Evolutionary conservation across 768 basidiomycete genomes (phyloP), one percentile per base, ranked within the genome.

Genomic region (Naganishia kalamii): DNA sequence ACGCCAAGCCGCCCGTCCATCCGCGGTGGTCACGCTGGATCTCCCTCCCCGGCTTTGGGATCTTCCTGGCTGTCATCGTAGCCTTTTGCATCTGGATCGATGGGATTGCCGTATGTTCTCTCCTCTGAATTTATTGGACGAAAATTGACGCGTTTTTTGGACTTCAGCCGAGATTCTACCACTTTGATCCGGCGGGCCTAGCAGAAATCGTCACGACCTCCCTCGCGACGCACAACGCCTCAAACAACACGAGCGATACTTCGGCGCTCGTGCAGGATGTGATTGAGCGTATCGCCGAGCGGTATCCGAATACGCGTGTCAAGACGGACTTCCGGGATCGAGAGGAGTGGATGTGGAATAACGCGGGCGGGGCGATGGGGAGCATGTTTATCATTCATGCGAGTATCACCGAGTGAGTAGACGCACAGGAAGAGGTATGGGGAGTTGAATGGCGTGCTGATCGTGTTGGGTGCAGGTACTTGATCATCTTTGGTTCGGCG

Each of bases 301-400:
- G 85, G 0, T 88, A 92, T 75, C 85, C 89, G 0, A 72, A 83
- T 51, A 81, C 81, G 32, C 67, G 73, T 33, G 74, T 79, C 70
- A 69, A 72, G 47, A 77, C 73, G 44, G 69, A 78, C 68, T 75
- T 73, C 40, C 33, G 62, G 29, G 68, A 78, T 66, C 75, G 83
- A 23, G 81, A 81, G 40, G 92, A 97, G 73, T 97, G 94, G 94
- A 85, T 96, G 27, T 89, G 94, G 80, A 97, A 86, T 81, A 98
- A 97, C 72, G 93, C 94, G 0, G 96, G 93, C 12, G 96, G 96
- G 66, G 92, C 92, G 0, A 97, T 94, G 93, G 92, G 92, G 60
- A 73, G 72, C 35, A 97, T 99, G 94, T 96, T 92, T 77, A 84
- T 98, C 79, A 90, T 98, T 69, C 96, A 98, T 73, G 91, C 94